Evolutionary conservation across 1,139 yeast genomes (phyloP), one percentile per base, ranked within the genome.

Genomic region (Saccharomyces hybrid): DNA sequence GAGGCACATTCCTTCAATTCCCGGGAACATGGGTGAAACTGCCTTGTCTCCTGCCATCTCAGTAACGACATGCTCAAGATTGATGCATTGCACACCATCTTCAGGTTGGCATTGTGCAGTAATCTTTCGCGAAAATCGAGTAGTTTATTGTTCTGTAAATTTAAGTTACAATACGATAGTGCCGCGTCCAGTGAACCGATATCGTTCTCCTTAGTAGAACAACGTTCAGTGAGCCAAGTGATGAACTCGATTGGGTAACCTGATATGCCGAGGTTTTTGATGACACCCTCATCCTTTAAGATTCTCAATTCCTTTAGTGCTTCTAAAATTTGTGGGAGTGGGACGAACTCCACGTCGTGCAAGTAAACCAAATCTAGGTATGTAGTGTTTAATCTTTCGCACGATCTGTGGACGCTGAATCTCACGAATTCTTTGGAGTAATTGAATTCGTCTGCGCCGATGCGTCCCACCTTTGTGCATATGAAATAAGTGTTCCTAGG

Each of bases 321-420:
- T 26, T 71, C 85, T 30, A 81, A 64, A 6, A 85, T 80, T 26
- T 78, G 78, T 0, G 70, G 75, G 28, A 78, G 78, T 1, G 76
- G 70, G 6, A 84, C 88, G 70, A 91, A 91, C 70, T 91, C 98
- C 54, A 90, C 82, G 65, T 91, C 98, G 70, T 91, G 98, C 66
- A 90, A 75, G 68, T 88, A 88, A 5, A 91, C 87, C 59, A 88
- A 74, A 68, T 91, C 97, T 58, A 91, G 68, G 67, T 88, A 88
- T 1, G 63, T 60, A 0, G 96, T 86, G 47, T 78, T 66, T 54
- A 91, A 76, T 54, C 97, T 73, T 48, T 79, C 68, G 54, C 88
- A 73, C 3, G 95, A 85, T 58, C 96, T 75, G 47, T 67, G 57
- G 2, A 90, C 86, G 7, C 95, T 86, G 38, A 69, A 68, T 27